Evolutionary conservation across 73 alveolate genomes (phyloP).

Genomic region (Stentor roeselii): DNA sequence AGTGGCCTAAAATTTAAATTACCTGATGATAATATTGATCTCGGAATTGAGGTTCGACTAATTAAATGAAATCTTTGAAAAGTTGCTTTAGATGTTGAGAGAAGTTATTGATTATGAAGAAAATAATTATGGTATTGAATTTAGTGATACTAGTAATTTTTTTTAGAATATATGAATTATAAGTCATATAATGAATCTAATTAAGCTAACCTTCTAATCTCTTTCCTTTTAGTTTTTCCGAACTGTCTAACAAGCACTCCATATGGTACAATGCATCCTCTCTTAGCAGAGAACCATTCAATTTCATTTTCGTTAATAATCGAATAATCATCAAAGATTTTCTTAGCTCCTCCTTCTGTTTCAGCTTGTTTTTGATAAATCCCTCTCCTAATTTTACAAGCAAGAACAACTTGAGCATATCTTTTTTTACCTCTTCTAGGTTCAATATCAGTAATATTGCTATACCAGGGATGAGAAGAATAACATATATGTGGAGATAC

Average conservation of each 20-base stretch:
- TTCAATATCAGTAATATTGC: neutral
- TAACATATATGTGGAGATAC: conserved; percentile 2
- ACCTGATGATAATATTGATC: too few species aligned
- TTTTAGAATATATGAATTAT: too few species aligned
- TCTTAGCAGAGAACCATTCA: neutral
- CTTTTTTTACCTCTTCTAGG: neutral
- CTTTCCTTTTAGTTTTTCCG: neutral
- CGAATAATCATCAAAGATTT: neutral
- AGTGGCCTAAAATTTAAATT: too few species aligned
- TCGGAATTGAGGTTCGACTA: too few species aligned
- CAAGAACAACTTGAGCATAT: neutral
- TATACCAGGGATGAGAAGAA: conserved; percentile 5
- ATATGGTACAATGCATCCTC: neutral
- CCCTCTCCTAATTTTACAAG: neutral
- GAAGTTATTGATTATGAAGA: too few species aligned
- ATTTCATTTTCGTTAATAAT: neutral
- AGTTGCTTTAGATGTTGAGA: too few species aligned
- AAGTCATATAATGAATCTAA: too few species aligned
- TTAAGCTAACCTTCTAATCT: neutral
- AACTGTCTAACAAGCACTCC: neutral
- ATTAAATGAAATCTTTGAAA: too few species aligned
- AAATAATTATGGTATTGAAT: too few species aligned
- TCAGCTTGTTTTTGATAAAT: neutral
- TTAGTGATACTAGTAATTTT: too few species aligned
- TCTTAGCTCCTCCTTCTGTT: conserved; percentile 10